Percentiles rank a stretch among this genome's conserved stretches.
Conservation (phyloP, 805 yeast species). For the Spathaspora boniae region DNA sequence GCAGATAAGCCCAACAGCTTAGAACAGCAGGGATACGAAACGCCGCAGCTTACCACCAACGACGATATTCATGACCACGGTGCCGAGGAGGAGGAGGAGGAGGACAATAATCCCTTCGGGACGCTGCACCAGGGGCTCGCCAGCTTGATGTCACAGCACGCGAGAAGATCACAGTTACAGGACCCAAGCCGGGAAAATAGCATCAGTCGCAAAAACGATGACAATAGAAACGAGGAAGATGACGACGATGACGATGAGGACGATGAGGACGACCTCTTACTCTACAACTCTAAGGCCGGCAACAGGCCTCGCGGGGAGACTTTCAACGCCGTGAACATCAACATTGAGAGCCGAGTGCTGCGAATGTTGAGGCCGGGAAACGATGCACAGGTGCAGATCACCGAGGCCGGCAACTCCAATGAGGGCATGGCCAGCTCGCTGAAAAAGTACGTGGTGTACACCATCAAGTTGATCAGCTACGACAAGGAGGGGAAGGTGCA, state of each 20-base stretch:
- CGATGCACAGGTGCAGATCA: slow-evolving; percentile 42
- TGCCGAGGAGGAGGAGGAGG: slow-evolving; percentile 19
- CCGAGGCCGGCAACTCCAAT: slow-evolving; percentile 81
- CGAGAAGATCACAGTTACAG: neutral
- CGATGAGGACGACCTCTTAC: slow-evolving; percentile 27
- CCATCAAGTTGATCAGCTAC: slow-evolving; percentile 58
- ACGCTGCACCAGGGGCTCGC: slow-evolving; percentile 20
- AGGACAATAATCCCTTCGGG: slow-evolving; percentile 35
- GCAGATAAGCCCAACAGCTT: neutral
- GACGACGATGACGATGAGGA: slow-evolving; percentile 12
- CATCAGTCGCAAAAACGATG: neutral
- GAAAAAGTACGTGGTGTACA: slow-evolving; percentile 70
- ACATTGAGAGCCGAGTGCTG: slow-evolving; percentile 35
- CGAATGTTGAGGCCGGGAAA: slow-evolving; percentile 29
- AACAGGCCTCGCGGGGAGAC: slow-evolving; percentile 10
- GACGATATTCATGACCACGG: neutral
- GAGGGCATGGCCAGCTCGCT: slow-evolving; percentile 68
- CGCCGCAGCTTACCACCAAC: neutral
- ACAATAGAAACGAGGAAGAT: neutral
- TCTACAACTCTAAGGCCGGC: slow-evolving; percentile 21
- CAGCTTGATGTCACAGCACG: slow-evolving; percentile 16
- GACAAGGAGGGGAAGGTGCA: slow-evolving; percentile 24
- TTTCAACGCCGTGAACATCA: slow-evolving; percentile 26
- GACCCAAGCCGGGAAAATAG: neutral
- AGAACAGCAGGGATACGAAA: too few relatives aligned